Base-by-base conservation (phyloP, 192 early-diverging fungal species). In the Entomortierella lignicola region DNA sequence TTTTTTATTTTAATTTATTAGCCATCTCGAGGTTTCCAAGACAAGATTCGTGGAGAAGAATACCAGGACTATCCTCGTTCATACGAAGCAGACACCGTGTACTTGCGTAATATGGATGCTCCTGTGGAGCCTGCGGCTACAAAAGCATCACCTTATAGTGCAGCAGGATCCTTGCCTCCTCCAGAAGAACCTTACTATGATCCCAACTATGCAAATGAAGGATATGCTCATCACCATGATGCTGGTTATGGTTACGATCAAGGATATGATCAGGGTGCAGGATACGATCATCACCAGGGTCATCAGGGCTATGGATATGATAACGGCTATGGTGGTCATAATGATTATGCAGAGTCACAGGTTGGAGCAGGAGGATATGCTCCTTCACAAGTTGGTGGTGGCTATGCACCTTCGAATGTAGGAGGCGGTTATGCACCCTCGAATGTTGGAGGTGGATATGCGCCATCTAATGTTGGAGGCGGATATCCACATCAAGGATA, bases 21-120 rank as follows among this genome's bases (percentile, higher is more conserved):
- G 83, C 83, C 83, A 6, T 82, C 83, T 20, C 34, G 81, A 30
- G 66, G 81, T 15, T 84, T 85, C 60, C 80, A 83, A 44, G 71
- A 71, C 63, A 85, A 85, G 63, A 82, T 85, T n/a, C 60, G 72
- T 34, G 71, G 71, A 11, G 77, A 81, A 39, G 66, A 80, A 8
- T 85, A 75, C 32, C 51, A 63, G 47, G 70, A 77, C 41, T 72
- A 79, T 27, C 69, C 64, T 55, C 75, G 81, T 34, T 34, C 37
- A 20, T 71, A 77, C 27, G 82, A 85, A 37, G 63, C 82, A 10
- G 82, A 84, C 47, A 72, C 72, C 21, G 64, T 84, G 54, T 85
- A 81, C 25, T 55, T 84, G 37, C 80, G 80, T 37, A 79, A 81
- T 31, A 57, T 85, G 30, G 73, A 85, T 37, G 68, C 70, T 11